Evolutionary conservation across 2,329 filamentous ascomycete species (phyloP).

Genomic region (Aspergillus tanneri): DNA sequence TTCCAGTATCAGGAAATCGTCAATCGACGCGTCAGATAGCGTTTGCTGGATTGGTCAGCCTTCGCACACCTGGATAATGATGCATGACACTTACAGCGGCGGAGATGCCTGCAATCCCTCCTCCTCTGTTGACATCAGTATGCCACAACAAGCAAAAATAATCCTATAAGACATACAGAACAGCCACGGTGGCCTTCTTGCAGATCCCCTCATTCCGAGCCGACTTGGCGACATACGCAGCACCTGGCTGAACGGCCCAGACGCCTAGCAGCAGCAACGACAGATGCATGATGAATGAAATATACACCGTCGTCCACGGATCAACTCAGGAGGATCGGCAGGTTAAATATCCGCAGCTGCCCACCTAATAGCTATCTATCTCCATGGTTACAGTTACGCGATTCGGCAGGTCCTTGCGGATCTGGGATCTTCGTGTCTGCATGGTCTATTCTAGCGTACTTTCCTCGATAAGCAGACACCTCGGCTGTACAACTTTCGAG

Average conservation of each 20-base stretch:
- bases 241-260: slow-evolving; percentile 5
- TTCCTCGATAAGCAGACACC: not conserved
- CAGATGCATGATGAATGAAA: not conserved
- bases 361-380: no score
- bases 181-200: slow-evolving; percentile 33
- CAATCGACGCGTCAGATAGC: slow-evolving; percentile 58
- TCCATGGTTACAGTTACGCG: no score
- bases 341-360: no score
- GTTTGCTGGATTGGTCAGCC: slow-evolving; percentile 48
- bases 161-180: slow-evolving; percentile 23
- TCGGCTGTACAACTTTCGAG: no score
- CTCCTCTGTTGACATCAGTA: slow-evolving; percentile 44
- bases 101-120: slow-evolving; percentile 62
- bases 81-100: slow-evolving; percentile 51
- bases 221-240: slow-evolving; percentile 16
- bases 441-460: not conserved
- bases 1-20: slow-evolving; percentile 66
- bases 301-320: no score
- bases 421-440: slow-evolving; percentile 1
- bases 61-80: not conserved
- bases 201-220: slow-evolving; percentile 21
- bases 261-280: not conserved
- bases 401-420: slow-evolving; percentile 10
- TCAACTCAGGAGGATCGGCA: no score
- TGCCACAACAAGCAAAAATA: not conserved